Evolutionary conservation across 805 yeast species (phyloP), one percentile per base, ranked within the genome.

Genomic region (Nematodospora valgi): DNA sequence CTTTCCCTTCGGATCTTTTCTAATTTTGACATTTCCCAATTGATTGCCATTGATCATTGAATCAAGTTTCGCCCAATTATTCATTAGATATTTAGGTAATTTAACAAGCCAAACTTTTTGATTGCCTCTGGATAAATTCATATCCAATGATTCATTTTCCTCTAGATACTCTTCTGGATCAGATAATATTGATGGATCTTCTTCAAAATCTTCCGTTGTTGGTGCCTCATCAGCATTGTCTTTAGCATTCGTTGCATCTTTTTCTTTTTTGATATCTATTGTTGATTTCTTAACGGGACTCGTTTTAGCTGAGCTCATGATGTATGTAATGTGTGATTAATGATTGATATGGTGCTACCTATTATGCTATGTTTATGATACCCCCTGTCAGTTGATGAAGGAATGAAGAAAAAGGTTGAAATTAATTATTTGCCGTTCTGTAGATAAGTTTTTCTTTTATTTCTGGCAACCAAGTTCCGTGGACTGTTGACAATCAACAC

Each of bases 21-120:
- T 76, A 41, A 88, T 84, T 51, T 84, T 77, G 23, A 93, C 85
- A 47, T 78, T 80, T 5, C 96, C 94, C 44, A 93, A 62, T 40
- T 80, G 81, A 50, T 82, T 80, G 5, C 96, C 96, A 35, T 76
- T 72, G 32, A 82, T 59, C 28, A 65, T 63, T 16, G 70, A 76
- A 35, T 75, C 39, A 18, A 44, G 71, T 43, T 82, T 72, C 35
- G 79, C 72, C 95, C 97, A 87, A 45, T 76, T 70, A 26, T 82
- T 86, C 20, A 95, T 83, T 41, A 93, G 64, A 51, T 87, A 87
- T 52, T 86, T 79, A 2, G 98, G 98, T 51, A 93, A 64, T 48
- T 93, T 77, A 16, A 93, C 95, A 15, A 93, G 68, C 98, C 98
- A 93, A 27, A 93, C 81, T 47, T 87, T 87, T 49, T 83, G 81